Evolutionary conservation across 2,329 filamentous ascomycete genomes (phyloP).

Genomic region (Geoglossum cookeanum): DNA sequence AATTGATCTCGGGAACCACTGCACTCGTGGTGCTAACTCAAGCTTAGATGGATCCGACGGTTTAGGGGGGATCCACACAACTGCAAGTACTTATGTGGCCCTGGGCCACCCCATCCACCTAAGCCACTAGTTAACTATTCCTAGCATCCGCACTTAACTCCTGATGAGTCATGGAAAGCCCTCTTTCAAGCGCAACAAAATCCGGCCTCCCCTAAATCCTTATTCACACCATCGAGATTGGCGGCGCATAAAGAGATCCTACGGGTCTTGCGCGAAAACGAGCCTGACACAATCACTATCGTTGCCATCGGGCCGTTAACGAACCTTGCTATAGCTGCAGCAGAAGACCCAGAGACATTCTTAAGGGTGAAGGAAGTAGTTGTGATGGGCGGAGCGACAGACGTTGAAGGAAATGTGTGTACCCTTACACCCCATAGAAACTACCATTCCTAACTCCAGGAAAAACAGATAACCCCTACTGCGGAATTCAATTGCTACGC

Average conservation of each 20-base stretch:
- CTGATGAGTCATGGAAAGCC: constrained; percentile 53
- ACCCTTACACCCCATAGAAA: not conserved
- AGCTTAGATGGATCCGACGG: constrained; percentile 52
- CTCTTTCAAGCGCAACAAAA: constrained; percentile 34
- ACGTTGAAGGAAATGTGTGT: constrained; percentile 61
- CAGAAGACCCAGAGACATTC: constrained; percentile 77
- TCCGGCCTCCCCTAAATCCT: constrained; percentile 11
- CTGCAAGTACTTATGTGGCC: constrained; percentile 16
- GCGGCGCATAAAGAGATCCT: constrained; percentile 76
- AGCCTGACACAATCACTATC: constrained; percentile 70
- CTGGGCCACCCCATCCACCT: not conserved
- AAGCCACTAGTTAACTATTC: not conserved
- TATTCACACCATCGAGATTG: constrained; percentile 56
- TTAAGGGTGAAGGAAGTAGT: constrained; percentile 76
- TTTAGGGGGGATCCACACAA: constrained; percentile 51
- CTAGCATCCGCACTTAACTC: constrained; percentile 53
- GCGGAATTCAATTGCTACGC: constrained; percentile 95
- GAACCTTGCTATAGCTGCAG: constrained; percentile 78
- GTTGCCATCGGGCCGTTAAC: constrained; percentile 80
- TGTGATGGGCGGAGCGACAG: constrained; percentile 83
- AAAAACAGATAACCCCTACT: constrained; percentile 40
- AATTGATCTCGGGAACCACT: not conserved
- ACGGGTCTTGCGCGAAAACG: constrained; percentile 64
- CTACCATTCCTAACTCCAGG: not conserved
- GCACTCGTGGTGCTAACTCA: not conserved